Base-by-base conservation (phyloP, 306 rosid species). In the Dalbergia cultrata region DNA sequence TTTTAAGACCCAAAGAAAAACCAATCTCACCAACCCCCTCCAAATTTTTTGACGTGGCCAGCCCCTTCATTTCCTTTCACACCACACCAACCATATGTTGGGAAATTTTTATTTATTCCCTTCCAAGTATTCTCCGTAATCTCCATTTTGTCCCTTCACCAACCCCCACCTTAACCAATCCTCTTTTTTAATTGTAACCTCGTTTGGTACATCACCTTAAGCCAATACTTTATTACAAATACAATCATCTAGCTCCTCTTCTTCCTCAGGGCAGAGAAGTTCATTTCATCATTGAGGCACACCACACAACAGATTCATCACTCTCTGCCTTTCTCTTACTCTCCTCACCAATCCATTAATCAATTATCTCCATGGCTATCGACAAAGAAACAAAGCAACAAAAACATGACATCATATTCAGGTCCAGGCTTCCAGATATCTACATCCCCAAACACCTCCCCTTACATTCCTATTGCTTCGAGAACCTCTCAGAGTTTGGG, bases 371-470 rank as follows among this genome's bases (percentile, higher is more conserved):
- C 6, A 75, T 77, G 76, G 82, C 79, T 54, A 75, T 63, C 11
- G 50, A 49, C 9, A 59, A 10, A 13, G 70, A 67, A 6, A 35
- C 11, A 14, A 54, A 52, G 57, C 49, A 35, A 26, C 67, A 79
- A 57, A 52, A 76, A 45, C 52, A 34, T 3, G 87, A 87, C n/a
- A 35, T 89, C 85, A 76, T 90, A 19, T 92, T 83, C 84, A 88
- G 83, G 26, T 92, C 95, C 0, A 92, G 68, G 49, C 91, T 92
- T 6, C 93, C 92, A 0, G 89, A 90, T 17, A 90, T 92, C 39
- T 62, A 84, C 87, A 89, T 92, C 77, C 97, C 97, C 3, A 90
- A 90, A 4, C 84, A 92, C 53, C 90, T 89, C 72, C 93, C 93
- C 21, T 86, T 92, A 12, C 92, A 92, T 37, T 60, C 91, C 1